These are phyloP conservation scores for Recurvomyces mirabilis DNA, from an alignment of 495 filamentous ascomycete species.

Conservation along the genomic window DNA sequence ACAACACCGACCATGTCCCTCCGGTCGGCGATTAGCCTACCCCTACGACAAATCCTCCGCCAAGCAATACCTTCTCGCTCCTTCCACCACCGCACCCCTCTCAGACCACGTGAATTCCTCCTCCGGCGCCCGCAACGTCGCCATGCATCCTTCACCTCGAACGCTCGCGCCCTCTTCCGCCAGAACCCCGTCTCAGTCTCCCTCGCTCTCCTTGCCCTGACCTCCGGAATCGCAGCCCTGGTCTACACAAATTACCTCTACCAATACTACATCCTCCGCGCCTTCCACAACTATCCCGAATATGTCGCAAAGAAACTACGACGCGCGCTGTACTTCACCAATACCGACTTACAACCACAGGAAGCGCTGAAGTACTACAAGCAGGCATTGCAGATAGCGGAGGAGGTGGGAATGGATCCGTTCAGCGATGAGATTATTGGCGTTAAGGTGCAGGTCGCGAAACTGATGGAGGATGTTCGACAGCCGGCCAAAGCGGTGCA, in stretches of 20 bases:
- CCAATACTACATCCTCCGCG: constrained; percentile 47
- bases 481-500: constrained; percentile 54
- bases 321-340: constrained; percentile 76
- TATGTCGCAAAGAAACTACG: constrained; percentile 70
- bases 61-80: too few species aligned
- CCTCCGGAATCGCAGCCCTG: constrained; percentile 39
- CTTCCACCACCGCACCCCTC: constrained; percentile 3
- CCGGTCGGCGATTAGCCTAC: too few species aligned
- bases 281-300: constrained; percentile 68
- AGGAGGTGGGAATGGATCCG: constrained; percentile 65
- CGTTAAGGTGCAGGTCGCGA: constrained; percentile 69
- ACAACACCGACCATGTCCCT: too few species aligned
- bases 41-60: too few species aligned
- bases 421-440: constrained; percentile 84
- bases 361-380: constrained; percentile 72
- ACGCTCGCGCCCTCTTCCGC: constrained; percentile 9
- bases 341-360: constrained; percentile 56
- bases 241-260: constrained; percentile 54
- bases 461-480: constrained; percentile 63
- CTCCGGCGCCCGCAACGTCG: constrained; percentile 2
- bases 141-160: constrained; percentile 8
- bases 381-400: constrained; percentile 57
- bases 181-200: constrained; percentile 9
- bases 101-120: not conserved
- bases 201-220: constrained; percentile 25